These are phyloP conservation scores for Botrytis sinoallii DNA, from an alignment of 2,329 filamentous ascomycete species.

Conservation along the genomic window DNA sequence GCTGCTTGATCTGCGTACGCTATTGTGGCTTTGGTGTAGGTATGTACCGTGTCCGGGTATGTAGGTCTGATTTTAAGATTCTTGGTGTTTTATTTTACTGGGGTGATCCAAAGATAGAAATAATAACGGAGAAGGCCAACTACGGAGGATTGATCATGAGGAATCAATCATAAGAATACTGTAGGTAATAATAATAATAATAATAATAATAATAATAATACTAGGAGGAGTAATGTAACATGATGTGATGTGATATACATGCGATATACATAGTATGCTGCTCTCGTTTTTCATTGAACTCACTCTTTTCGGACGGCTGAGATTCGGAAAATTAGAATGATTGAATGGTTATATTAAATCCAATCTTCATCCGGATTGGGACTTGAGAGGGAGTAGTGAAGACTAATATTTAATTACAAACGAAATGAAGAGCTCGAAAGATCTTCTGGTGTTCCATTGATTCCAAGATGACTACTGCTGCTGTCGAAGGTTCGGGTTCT, in stretches of 20 bases:
- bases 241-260: neutral
- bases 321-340: conserved; percentile 4
- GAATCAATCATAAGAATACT: neutral
- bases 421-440: conserved; percentile 4
- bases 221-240: neutral
- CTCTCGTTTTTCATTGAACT: neutral
- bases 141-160: neutral
- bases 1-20: conserved; percentile 10
- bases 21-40: conserved; percentile 14
- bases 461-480: conserved; percentile 2
- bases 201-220: too few relatives aligned
- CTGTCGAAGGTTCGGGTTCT: neutral
- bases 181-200: accelerated
- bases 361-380: neutral
- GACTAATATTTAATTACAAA: conserved; percentile 8
- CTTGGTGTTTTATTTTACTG: neutral
- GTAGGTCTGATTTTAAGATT: neutral
- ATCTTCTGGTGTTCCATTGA: conserved; percentile 12
- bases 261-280: neutral
- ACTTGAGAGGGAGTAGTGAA: neutral
- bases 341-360: conserved; percentile 3
- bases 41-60: neutral
- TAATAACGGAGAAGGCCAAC: neutral
- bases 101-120: conserved; percentile 15
- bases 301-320: neutral